Conservation (phyloP, 441 rosid species). For the Eutrema salsugineum region DNA sequence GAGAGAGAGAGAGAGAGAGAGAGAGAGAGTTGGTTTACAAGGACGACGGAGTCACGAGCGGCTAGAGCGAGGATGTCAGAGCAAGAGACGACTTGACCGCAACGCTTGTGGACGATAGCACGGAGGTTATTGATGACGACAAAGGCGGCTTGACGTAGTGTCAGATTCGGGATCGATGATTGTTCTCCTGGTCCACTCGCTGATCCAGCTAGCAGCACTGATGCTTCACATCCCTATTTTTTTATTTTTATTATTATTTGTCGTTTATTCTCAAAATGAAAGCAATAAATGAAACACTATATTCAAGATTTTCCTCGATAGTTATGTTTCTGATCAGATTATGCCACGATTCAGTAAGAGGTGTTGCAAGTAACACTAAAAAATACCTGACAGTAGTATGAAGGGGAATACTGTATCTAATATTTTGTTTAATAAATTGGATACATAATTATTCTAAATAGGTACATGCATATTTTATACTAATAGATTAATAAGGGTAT, state of each 20-base stretch:
- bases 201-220: slow-evolving; percentile 73
- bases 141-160: slow-evolving; percentile 50
- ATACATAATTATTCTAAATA: background rate
- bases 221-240: slow-evolving; percentile 67
- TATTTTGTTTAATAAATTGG: too few relatives aligned
- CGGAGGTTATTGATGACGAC: slow-evolving; percentile 57
- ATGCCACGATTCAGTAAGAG: background rate
- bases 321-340: too few relatives aligned
- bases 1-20: background rate
- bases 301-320: too few relatives aligned
- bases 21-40: slow-evolving; percentile 31
- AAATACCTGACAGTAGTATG: too few relatives aligned
- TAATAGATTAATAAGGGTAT: background rate
- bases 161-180: slow-evolving; percentile 57
- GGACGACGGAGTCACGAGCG: slow-evolving; percentile 69
- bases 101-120: slow-evolving; percentile 39
- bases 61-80: slow-evolving; percentile 70
- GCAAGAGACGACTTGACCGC: slow-evolving; percentile 78
- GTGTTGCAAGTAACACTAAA: background rate
- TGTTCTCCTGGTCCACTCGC: slow-evolving; percentile 81
- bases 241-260: background rate
- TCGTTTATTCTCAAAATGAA: slow-evolving; percentile 26
- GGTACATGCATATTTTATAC: background rate
- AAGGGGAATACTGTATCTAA: too few relatives aligned
- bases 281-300: background rate